Evolutionary conservation across 768 basidiomycete genomes (phyloP).

Genomic region (Atractiella rhizophila): DNA sequence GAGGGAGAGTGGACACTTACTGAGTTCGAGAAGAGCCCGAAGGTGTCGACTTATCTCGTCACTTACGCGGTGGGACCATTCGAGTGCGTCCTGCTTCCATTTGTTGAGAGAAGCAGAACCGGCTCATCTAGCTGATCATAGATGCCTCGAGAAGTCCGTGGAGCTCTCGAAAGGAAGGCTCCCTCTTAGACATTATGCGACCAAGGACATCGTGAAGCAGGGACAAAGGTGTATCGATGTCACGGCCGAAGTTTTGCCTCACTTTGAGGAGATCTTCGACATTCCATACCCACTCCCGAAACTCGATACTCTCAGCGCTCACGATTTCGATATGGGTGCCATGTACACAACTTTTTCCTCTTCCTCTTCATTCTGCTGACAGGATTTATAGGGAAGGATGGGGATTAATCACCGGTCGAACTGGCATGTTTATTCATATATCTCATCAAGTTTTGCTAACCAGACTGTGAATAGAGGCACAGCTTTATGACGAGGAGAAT

Average conservation of each 20-base stretch:
- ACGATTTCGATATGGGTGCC: slow-evolving; percentile 60
- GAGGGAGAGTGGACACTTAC: slow-evolving; percentile 47
- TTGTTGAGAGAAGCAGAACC: too few species aligned
- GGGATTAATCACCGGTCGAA: slow-evolving; percentile 17
- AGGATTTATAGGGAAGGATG: slow-evolving; percentile 28
- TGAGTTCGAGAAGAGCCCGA: slow-evolving; percentile 51
- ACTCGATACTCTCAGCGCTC: slow-evolving; percentile 70
- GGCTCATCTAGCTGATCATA: too few species aligned
- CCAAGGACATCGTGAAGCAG: slow-evolving; percentile 55
- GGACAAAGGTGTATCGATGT: slow-evolving; percentile 67
- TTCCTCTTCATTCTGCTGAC: background rate
- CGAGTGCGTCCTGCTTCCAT: slow-evolving; percentile 37
- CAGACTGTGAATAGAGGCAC: too few species aligned
- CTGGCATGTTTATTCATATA: background rate
- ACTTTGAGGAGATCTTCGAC: slow-evolving; percentile 83
- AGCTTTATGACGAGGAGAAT: slow-evolving; percentile 52
- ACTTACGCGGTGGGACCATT: slow-evolving; percentile 33
- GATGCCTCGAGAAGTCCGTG: too few species aligned
- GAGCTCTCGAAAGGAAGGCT: slow-evolving; percentile 56
- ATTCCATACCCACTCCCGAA: slow-evolving; percentile 82
- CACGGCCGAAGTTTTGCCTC: slow-evolving; percentile 47
- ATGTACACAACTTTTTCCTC: slow-evolving; percentile 4
- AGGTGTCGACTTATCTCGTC: slow-evolving; percentile 16
- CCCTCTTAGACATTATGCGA: slow-evolving; percentile 66
- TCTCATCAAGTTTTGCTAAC: too few species aligned